phyloP scores from a whole-genome alignment of 768 basidiomycete genomes.

The Mrakia blollopis region DNA sequence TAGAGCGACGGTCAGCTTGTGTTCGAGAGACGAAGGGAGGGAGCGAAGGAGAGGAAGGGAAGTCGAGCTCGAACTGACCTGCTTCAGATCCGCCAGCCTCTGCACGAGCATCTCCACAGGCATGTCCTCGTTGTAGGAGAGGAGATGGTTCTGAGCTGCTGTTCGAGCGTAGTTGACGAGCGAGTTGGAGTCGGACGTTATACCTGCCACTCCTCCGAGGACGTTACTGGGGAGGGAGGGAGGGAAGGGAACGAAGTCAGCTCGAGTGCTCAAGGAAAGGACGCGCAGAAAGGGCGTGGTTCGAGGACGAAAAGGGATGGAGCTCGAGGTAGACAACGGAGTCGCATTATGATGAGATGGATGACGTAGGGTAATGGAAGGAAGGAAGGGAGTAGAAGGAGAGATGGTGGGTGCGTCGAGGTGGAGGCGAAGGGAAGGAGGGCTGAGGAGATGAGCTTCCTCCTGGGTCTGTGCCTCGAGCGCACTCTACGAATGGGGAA shows the following conservation, averaged over 20 bases:
- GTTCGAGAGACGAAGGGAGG: not conserved
- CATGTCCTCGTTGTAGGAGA: conserved; percentile 93
- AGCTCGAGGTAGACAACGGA: not conserved
- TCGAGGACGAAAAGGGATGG: not conserved
- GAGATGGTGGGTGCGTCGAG: not conserved
- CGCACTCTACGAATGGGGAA: no score
- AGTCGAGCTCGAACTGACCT: conserved; percentile 49
- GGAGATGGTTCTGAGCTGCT: conserved; percentile 81
- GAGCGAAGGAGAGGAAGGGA: not conserved
- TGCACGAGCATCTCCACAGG: conserved; percentile 95
- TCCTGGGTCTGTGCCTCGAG: no score
- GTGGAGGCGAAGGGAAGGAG: not conserved
- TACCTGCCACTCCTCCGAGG: conserved; percentile 88
- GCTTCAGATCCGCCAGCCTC: conserved; percentile 91
- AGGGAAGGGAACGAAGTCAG: conserved; percentile 21
- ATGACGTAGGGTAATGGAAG: not conserved
- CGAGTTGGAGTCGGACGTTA: conserved; percentile 96
- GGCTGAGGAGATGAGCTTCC: no score
- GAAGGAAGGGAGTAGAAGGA: no score
- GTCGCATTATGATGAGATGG: no score
- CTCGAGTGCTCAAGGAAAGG: not conserved
- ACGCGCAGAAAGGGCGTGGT: not conserved
- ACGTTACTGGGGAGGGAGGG: conserved; percentile 63
- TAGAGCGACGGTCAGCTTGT: not conserved
- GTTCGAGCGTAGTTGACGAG: conserved; percentile 89